Evolutionary conservation across 2,329 filamentous ascomycete genomes (phyloP).

Genomic region (Elsinoe perseae): DNA sequence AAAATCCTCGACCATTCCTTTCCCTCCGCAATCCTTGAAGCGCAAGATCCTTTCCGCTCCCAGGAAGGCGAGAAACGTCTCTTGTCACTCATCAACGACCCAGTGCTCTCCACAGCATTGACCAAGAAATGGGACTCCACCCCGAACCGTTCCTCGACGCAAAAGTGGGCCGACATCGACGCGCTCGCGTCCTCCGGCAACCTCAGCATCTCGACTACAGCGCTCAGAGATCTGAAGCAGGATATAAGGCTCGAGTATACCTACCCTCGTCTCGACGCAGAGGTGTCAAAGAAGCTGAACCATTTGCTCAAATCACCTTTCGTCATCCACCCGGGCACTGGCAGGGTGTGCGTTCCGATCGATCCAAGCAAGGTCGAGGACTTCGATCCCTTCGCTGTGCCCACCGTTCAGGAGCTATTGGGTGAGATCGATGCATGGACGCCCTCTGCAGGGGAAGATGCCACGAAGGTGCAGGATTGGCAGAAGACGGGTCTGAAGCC

Average conservation of each 20-base stretch:
- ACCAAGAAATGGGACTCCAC: slow-evolving; percentile 86
- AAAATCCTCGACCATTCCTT: slow-evolving; percentile 80
- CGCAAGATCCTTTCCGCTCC: slow-evolving; percentile 77
- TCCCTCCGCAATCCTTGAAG: slow-evolving; percentile 67
- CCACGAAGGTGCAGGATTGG: slow-evolving; percentile 64
- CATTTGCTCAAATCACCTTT: slow-evolving; percentile 97
- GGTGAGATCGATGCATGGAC: slow-evolving; percentile 81
- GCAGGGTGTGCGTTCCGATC: slow-evolving; percentile 91
- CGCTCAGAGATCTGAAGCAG: slow-evolving; percentile 82
- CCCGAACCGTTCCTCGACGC: slow-evolving; percentile 64
- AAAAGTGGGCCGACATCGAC: slow-evolving; percentile 95
- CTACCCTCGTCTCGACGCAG: slow-evolving; percentile 91
- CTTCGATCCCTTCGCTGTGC: slow-evolving; percentile 83
- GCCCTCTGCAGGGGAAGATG: slow-evolving; percentile 38
- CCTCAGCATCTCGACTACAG: slow-evolving; percentile 48
- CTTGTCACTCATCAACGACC: slow-evolving; percentile 77
- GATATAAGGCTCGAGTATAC: slow-evolving; percentile 97
- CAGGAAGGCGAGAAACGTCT: slow-evolving; percentile 67
- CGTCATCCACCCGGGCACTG: slow-evolving; percentile 90
- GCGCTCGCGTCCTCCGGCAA: slow-evolving; percentile 68
- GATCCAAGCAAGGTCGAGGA: slow-evolving; percentile 64
- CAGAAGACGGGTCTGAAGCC: slow-evolving; percentile 94
- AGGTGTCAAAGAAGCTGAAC: slow-evolving; percentile 95
- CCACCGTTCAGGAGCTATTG: slow-evolving; percentile 75
- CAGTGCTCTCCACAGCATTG: slow-evolving; percentile 65